Conservation (phyloP, 2,329 filamentous ascomycete genomes). For the Neonectria ditissima region DNA sequence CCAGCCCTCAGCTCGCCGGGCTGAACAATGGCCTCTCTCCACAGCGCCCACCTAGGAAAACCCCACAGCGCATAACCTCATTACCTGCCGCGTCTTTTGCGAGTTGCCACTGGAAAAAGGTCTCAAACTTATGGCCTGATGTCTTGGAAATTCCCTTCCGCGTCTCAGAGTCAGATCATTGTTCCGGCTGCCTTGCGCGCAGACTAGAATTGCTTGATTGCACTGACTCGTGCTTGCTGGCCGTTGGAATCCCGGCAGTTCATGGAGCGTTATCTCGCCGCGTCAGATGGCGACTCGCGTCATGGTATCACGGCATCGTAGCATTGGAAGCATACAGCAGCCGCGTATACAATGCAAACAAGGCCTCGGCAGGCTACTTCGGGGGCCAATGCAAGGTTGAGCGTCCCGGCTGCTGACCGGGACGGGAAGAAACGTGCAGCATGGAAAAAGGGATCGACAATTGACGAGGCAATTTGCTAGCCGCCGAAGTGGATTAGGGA, state of each 20-base stretch:
- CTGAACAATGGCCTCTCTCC: constrained; percentile 12
- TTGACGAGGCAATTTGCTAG: too few species aligned
- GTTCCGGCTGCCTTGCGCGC: too few species aligned
- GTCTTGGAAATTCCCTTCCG: background rate
- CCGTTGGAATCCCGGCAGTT: background rate
- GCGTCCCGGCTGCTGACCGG: constrained; percentile 1
- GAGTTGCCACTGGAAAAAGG: background rate
- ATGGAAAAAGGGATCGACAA: background rate
- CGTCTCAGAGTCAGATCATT: background rate
- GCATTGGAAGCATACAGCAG: background rate
- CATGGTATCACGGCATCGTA: background rate
- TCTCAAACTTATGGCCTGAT: constrained; percentile 3
- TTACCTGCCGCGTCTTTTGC: background rate
- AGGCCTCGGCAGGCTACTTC: background rate
- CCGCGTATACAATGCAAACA: background rate
- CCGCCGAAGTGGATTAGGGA: constrained; percentile 10
- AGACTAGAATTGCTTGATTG: background rate
- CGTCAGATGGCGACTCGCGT: background rate
- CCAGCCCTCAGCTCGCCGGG: constrained; percentile 4
- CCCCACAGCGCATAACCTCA: constrained; percentile 18
- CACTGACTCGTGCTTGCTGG: background rate
- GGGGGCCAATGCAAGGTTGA: background rate
- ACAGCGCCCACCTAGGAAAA: constrained; percentile 14
- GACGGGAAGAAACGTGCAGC: background rate
- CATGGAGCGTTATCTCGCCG: background rate